phyloP scores from a whole-genome alignment of 768 basidiomycete species.

The Tephrocybe sp. region DNA sequence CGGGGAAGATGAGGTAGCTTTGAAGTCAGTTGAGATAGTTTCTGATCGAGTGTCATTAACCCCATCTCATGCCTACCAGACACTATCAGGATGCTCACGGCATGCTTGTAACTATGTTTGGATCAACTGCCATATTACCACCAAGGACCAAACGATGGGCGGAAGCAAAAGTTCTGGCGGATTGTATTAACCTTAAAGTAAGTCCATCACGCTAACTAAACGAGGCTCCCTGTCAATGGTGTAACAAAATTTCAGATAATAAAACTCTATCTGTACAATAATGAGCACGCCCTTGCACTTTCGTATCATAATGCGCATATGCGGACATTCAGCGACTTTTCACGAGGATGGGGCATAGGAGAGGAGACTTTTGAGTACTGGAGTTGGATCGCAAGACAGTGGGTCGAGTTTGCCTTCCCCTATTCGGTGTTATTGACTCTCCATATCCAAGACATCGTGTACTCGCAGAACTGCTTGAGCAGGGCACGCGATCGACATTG shows the following conservation, averaged over 20 bases:
- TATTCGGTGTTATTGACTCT: not conserved
- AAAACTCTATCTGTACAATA: constrained; percentile 90
- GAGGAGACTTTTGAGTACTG: constrained; percentile 97
- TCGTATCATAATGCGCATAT: constrained; percentile 86
- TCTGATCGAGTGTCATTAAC: constrained; percentile 10
- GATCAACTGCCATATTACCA: constrained; percentile 80
- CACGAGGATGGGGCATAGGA: constrained; percentile 92
- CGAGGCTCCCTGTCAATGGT: not conserved
- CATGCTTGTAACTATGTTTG: constrained; percentile 84
- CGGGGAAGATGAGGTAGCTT: constrained; percentile 87
- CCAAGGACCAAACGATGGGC: constrained; percentile 98
- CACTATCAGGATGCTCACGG: constrained; percentile 95
- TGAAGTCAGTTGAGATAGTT: constrained; percentile 62
- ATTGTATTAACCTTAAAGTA: constrained; percentile 91
- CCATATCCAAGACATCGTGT: constrained; percentile 67
- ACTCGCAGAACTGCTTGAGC: constrained; percentile 88
- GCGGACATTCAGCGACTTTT: constrained; percentile 82
- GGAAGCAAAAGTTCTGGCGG: constrained; percentile 95
- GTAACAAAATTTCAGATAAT: constrained; percentile 55
- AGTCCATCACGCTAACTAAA: constrained; percentile 3
- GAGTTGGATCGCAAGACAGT: constrained; percentile 97
- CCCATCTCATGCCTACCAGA: constrained; percentile 37
- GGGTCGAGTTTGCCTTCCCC: no score
- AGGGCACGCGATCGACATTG: constrained; percentile 67
- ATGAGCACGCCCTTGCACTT: constrained; percentile 78